Base-by-base conservation (phyloP, 208 protist genomes). In the Perkinsela sp. region DNA sequence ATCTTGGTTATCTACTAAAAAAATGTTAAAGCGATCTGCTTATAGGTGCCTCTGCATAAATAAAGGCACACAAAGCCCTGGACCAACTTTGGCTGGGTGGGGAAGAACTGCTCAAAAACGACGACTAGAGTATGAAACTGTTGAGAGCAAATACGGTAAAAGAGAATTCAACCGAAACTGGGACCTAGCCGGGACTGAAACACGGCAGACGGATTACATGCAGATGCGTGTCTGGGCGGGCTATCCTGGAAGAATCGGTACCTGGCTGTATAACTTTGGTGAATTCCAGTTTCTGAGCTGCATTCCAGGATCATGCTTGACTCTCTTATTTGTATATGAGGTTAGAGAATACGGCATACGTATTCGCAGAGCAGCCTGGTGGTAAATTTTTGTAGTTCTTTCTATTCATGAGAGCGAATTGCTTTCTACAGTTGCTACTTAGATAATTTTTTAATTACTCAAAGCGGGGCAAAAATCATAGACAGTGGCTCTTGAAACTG, bases 131-230 rank as follows among this genome's bases (percentile, higher is more conserved):
- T 91, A 91, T 75, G 85, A 91, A 77, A 76, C 85, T 22, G 81
- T 82, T 29, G 83, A 91, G 76, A 87, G 82, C 67, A 85, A 83
- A 72, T 91, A 91, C 75, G 81, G 87, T 78, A 89, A 89, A 76
- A 83, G 85, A 67, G 85, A 91, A 71, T 91, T 91, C 77, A 91
- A 91, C 77, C 88, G 89, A 76, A 78, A 76, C 66, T 91, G 85
- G 85, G 85, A 91, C 72, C 73, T 87, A 29, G 85, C 85, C 29
- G 85, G 85, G 67, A 80, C 89, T 22, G 82, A 91, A 77, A 83
- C 87, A 78, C 80, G 85, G 48, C 85, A 87, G 70, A 87, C 85
- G 13, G 85, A 91, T 74, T 91, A 83, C 31, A 87, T 87, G 82
- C 83, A 87, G 74, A 81, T 89, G 66, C 83, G 85, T 72, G 89